Percentiles rank a stretch among this genome's conserved stretches.
Conservation (phyloP, 768 basidiomycete species). For the Hydnum rufescens region DNA sequence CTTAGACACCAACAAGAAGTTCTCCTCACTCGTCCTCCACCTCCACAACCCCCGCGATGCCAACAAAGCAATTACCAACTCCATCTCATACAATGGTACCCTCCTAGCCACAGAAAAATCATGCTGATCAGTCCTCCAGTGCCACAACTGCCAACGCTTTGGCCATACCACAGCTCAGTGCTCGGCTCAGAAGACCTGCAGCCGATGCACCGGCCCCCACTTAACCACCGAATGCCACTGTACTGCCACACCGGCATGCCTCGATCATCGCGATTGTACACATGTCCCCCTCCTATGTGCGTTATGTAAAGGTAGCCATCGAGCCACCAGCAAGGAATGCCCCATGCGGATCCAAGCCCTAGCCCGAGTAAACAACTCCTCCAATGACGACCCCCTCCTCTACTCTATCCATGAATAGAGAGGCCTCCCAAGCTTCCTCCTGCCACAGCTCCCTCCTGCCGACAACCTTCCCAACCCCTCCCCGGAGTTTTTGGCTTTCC, state of each 20-base stretch:
- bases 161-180: conserved; percentile 6
- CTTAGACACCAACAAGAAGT: conserved; percentile 2
- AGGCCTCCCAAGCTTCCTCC: background rate
- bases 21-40: conserved; percentile 6
- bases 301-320: conserved; percentile 3
- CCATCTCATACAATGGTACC: conserved; percentile 1
- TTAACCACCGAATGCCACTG: background rate
- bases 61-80: background rate
- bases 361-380: background rate
- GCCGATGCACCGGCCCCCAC: background rate
- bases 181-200: background rate
- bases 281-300: conserved; percentile 1
- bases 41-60: conserved; percentile 4
- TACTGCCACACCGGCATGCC: background rate
- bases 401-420: background rate
- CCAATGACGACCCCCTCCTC: background rate
- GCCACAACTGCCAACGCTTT: conserved; percentile 7
- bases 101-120: background rate
- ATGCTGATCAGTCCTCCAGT: conserved; percentile 4
- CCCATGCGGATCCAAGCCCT: background rate
- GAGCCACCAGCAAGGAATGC: background rate
- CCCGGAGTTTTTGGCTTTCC: background rate
- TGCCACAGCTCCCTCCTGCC: background rate
- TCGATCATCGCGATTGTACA: background rate
- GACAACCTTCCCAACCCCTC: background rate